These are phyloP conservation scores for Cyclotella distinguenda DNA, from an alignment of 108 stramenopile species.

Conservation along the genomic window DNA sequence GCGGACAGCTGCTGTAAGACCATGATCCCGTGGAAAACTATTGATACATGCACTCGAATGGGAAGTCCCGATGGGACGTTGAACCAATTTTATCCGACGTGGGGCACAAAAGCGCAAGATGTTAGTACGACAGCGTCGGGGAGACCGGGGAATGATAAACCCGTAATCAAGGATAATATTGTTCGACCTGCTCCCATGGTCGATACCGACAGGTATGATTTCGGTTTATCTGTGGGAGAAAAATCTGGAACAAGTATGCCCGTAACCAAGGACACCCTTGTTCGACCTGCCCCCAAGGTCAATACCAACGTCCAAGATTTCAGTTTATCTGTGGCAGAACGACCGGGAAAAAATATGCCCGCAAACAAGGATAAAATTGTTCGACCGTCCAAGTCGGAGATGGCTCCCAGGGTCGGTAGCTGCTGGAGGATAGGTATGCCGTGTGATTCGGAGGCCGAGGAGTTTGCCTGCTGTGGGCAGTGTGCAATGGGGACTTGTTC, in stretches of 20 bases:
- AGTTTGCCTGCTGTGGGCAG: slow-evolving; percentile 10
- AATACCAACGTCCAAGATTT: neutral
- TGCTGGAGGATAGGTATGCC: slow-evolving; percentile 16
- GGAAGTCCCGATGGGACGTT: neutral
- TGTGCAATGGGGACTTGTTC: slow-evolving; percentile 4
- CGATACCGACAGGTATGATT: neutral
- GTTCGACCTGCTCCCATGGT: neutral
- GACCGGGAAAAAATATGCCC: neutral
- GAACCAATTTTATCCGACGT: slow-evolving; percentile 4
- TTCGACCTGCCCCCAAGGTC: neutral
- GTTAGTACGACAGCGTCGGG: neutral
- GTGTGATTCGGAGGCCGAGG: slow-evolving; percentile 2
- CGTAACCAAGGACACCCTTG: neutral
- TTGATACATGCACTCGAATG: slow-evolving; percentile 1
- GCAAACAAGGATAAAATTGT: neutral
- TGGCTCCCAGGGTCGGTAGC: neutral
- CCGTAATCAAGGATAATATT: neutral
- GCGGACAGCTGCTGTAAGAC: slow-evolving; percentile 7
- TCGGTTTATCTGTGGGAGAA: neutral
- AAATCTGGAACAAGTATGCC: neutral
- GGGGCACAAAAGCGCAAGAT: neutral
- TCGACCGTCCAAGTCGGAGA: neutral
- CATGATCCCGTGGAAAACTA: slow-evolving; percentile 12
- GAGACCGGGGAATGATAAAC: neutral
- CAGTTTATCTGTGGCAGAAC: neutral